Evolutionary conservation across 2,329 filamentous ascomycete genomes (phyloP), one percentile per base, ranked within the genome.

Genomic region (Colletotrichum liriopes): DNA sequence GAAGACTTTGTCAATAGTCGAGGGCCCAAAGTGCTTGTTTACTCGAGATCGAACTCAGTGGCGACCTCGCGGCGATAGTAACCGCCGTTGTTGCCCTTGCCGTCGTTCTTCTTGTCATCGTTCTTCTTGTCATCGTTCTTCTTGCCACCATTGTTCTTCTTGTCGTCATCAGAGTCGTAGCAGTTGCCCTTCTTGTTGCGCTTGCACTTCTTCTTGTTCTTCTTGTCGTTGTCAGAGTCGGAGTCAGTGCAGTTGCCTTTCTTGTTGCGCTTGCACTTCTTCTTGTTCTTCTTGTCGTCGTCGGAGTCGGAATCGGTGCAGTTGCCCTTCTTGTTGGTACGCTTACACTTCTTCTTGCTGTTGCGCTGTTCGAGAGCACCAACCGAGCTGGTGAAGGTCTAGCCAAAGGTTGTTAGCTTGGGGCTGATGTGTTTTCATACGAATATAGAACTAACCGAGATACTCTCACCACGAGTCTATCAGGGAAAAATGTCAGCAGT

Each of bases 131-230:
- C 23, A 3, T 26, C 20, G 11, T 47, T 23, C 29, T 61, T 14
- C 12, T 61, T 47, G 20, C 54, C 29, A 11, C 47, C 47, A 12
- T 37, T 54, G 14, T 47, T 41, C 26, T 67, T 67, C 37, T 47
- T 61, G 9, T 52, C 35, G 23, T 63, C 35, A 12, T 65, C 45
- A 0, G 41, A 67, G 23, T 62, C 63, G 26, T 32, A 37, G 41
- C 68, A 71, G n/a, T 71, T 39, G 26, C 68, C 64, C 65, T 71
- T 71, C 32, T 39, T 71, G 64, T 68, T 68, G 52, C 65, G 68
- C 64, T 62, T 56, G 56, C 52, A 66, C 39, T 71, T 20, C 45
- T 71, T 49, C 18, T 51, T 51, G 20, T 60, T 41, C 7, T 59
- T 32, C 54, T 65, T 52, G n/a, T 54, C 47, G 18, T 60, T 18